Base-by-base conservation (phyloP, 352 stramenopile genomes). In the Globisporangium cystogenes region DNA sequence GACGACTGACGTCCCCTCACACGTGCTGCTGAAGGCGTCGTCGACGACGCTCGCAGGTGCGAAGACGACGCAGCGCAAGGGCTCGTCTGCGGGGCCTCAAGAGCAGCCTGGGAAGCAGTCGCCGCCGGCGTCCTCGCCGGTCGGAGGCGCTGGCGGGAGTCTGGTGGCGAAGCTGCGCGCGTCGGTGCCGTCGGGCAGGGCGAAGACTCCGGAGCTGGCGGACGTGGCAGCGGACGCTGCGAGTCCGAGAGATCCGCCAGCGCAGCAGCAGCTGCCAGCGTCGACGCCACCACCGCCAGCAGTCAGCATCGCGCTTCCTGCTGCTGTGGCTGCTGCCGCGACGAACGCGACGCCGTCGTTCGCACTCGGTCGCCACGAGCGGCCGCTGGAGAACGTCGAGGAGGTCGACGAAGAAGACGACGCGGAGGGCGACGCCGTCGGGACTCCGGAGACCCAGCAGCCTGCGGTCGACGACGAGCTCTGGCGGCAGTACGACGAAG, bases 91-190 rank as follows among this genome's bases (percentile, higher is more conserved):
- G 7, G 11, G 26, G 36, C 0, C 6, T 26, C 1, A 23, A 51
- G 33, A 39, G 12, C 33, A 18, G 5, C 14, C 33, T 18, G 5
- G 12, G 15, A 16, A 23, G 16, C 15, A 26, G 7, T 10, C 10
- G 23, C 54, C 24, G 20, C 26, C 45, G 11, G 46, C 47, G 14
- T 41, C 40, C 14, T 55, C 54, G 23, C 47, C 54, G 21, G 33
- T 60, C 31, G 21, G 35, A 2, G 26, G 26, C 39, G 2, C 63
- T 48, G 15, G 52, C 53, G 63, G 60, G 6, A 72, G 75, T 31
- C 51, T 89, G 27, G 77, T 89, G 12, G 64, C 72, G 1, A 83
- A 76, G 35, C 59, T 89, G 16, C 67, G 77, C 3, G 64, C 76
- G 1, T 75, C 64, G 0, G 64, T 86, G 27, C 74, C 68, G 20